Conservation (phyloP, 2,329 filamentous ascomycete species). For the Paraphoma sp. region DNA sequence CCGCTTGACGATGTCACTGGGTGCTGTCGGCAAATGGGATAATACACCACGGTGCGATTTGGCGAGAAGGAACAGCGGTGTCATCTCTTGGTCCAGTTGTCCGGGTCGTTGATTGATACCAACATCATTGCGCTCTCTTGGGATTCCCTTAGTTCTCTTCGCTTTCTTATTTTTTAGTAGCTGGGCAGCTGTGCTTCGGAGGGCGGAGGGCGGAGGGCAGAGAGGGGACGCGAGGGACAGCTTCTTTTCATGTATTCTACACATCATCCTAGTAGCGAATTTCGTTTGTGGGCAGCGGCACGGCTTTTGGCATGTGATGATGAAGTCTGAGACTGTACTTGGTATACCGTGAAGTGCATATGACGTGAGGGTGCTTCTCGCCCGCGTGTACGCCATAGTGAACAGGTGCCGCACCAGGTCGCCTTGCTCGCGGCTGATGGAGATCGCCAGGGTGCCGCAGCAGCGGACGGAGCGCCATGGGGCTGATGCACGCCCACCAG, state of each 20-base stretch:
- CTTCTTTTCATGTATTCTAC: constrained; percentile 52
- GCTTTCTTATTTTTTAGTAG: constrained; percentile 46
- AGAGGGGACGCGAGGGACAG: constrained; percentile 35
- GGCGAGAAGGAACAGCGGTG: constrained; percentile 39
- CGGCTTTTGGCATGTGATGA: constrained; percentile 7
- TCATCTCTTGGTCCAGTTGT: constrained; percentile 46
- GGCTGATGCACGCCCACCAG: constrained; percentile 29
- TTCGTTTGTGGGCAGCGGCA: constrained; percentile 42
- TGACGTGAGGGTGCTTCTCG: constrained; percentile 14
- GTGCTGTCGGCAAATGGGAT: constrained; percentile 47
- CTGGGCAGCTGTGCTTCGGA: constrained; percentile 41
- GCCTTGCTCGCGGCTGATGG: constrained; percentile 25
- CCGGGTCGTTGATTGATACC: constrained; percentile 53
- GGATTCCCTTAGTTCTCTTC: constrained; percentile 40
- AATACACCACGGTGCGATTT: constrained; percentile 43
- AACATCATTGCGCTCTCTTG: constrained; percentile 52
- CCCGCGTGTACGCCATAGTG: not conserved
- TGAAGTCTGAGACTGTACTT: not conserved
- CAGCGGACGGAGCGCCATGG: constrained; percentile 18
- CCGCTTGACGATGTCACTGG: constrained; percentile 49
- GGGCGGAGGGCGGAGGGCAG: constrained; percentile 38
- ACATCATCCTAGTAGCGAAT: constrained; percentile 49
- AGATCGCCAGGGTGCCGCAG: constrained; percentile 37
- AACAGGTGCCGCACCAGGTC: not conserved
- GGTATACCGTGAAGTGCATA: constrained; percentile 5